phyloP scores from a whole-genome alignment of 31 red algal genomes.

The Bonnemaisonia californica region DNA sequence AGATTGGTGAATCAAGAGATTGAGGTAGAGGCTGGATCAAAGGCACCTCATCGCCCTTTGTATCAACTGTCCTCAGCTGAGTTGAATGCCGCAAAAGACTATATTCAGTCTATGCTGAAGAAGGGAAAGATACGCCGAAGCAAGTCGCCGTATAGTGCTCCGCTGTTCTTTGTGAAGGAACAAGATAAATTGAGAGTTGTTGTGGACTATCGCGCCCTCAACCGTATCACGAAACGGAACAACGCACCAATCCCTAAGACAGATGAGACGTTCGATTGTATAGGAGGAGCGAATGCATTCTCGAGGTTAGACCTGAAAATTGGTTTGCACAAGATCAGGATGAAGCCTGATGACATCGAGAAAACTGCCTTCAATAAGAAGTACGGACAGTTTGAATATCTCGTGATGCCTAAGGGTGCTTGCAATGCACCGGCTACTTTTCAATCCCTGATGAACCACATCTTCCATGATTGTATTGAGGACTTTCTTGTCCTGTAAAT shows the following conservation, averaged over 20 bases:
- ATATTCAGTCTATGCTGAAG: background rate
- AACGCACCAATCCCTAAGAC: background rate
- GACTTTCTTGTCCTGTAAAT: background rate
- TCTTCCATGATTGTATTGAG: background rate
- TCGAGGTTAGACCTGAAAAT: constrained; percentile 18
- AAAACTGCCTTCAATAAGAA: constrained; percentile 12
- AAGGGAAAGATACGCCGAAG: too few relatives aligned
- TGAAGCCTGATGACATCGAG: background rate
- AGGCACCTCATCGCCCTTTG: background rate
- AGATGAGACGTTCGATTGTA: constrained; percentile 22
- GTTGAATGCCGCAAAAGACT: background rate
- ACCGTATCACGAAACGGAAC: constrained; percentile 20
- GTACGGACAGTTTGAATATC: background rate
- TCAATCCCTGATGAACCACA: background rate
- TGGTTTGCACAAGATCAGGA: background rate
- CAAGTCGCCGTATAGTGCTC: too few relatives aligned
- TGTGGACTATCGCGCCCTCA: constrained; percentile 14
- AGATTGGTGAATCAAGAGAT: background rate
- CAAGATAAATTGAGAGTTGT: too few relatives aligned
- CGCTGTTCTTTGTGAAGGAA: too few relatives aligned
- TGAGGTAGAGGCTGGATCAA: background rate
- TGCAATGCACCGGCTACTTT: constrained; percentile 30
- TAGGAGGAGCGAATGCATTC: constrained; percentile 2
- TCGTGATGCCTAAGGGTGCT: background rate
- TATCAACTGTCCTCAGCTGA: background rate